Base-by-base conservation (phyloP, 2,329 filamentous ascomycete species). In the Fusarium annulatum region DNA sequence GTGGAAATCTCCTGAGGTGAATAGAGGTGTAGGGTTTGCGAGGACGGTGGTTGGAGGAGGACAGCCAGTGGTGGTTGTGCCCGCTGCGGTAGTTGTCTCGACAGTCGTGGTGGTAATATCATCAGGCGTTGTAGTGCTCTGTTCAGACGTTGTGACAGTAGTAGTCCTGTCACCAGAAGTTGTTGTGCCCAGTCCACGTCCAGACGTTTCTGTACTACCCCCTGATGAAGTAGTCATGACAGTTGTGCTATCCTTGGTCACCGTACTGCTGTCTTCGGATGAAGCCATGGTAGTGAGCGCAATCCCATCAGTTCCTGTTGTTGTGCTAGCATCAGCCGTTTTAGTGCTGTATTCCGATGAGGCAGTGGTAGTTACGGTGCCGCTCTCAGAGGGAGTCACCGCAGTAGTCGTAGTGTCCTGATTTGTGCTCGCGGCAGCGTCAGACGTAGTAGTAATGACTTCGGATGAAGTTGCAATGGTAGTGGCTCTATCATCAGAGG, bases 231-330 rank as follows among this genome's bases (percentile, higher is more conserved):
- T 19, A 12, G 23, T 18, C 16, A 18, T 11, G 42, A 7, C 9
- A 15, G 26, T 21, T 15, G 45, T 28, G 12, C 46, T 9, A 51
- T n/a, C 48, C 2, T 34, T 10, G 1, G 16, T 23, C 11, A 30
- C 5, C 5, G 48, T 33, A 19, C 48, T 34, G 2, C 30, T 3
- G 16, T 34, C 5, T 14, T 36, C 33, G 3, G 16, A 26, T 19
- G 16, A 52, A 23, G n/a, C 28, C 14, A 28, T 8, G 1, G 4
- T 36, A 10, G 33, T 0, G 4, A 19, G n/a, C 0, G 30, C 2
- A 12, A 2, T 9, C 9, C 18, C 11, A 36, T 5, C 30, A 23
- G 30, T 15, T 2, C 0, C n/a, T 26, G 30, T 52, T 52, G 49
- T 2, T 26, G 30, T 10, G 8, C 49, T 4, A 0, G 1, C 18